Evolutionary conservation across 2,329 filamentous ascomycete species (phyloP), one percentile per base, ranked within the genome.

Genomic region (Elsinoe batatas): DNA sequence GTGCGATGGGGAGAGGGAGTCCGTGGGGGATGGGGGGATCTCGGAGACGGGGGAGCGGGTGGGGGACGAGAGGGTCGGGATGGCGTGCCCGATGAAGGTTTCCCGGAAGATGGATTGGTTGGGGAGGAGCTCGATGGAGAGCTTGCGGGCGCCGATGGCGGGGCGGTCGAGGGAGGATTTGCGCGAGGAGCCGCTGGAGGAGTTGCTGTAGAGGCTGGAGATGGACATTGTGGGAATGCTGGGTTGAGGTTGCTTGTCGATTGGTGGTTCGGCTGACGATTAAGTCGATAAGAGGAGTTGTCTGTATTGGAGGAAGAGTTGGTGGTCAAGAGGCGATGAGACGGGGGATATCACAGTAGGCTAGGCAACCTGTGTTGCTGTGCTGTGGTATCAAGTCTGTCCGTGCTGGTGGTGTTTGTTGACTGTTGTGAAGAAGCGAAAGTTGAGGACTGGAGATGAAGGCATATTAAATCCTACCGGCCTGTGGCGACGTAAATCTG

Each of bases 111-210:
- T 46, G 26, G 37, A n/a, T 30, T 55, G 53, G 32, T 55, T 55
- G 53, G 53, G 53, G 13, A 55, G 38, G 18, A 55, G 40, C 26
- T 55, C 53, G 42, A 55, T 55, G 53, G 53, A 15, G 40, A 55
- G 18, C 13, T 55, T 46, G 37, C 51, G 35, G 11, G n/a, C 36
- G 12, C 53, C 15, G 40, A 17, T 5, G 20, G 32, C 30, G 36
- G 32, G 18, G 20, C 40, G 40, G 40, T 36, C 32, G 17, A 38
- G 26, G 17, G 47, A 51, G 11, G 32, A 15, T 17, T 51, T 51
- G 33, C 47, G 40, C 8, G 53, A 55, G n/a, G 53, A 55, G 13
- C 32, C 32, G 40, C 32, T 46, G 8, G 38, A 46, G 26, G 38
- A 44, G 17, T 20, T 46, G 53, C 38, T 46, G 40, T 44, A 47